These are phyloP conservation scores for Chrysosporium queenslandicum DNA, from an alignment of 2,329 filamentous ascomycete genomes.

Conservation along the genomic window DNA sequence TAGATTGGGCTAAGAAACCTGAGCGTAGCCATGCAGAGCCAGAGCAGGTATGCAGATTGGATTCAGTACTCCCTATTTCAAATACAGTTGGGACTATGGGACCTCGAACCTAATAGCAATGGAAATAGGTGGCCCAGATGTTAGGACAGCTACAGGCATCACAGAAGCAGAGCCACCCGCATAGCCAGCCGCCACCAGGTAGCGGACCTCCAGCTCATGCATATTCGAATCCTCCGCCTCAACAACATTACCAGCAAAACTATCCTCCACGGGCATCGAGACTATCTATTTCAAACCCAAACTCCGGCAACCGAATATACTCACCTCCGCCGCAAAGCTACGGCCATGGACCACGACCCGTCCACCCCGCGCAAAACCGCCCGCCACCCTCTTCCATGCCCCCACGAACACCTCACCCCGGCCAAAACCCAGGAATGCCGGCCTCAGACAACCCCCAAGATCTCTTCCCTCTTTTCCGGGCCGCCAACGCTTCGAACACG, in stretches of 20 bases:
- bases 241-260: conserved; percentile 9
- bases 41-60: conserved; percentile 47
- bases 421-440: conserved; percentile 27
- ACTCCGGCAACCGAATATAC: conserved; percentile 32
- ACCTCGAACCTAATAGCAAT: not conserved
- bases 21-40: conserved; percentile 59
- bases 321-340: conserved; percentile 40
- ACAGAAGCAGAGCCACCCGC: not conserved
- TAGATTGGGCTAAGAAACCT: conserved; percentile 5
- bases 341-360: conserved; percentile 42
- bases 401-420: conserved; percentile 53
- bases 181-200: not conserved
- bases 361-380: conserved; percentile 44
- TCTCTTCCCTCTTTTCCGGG: conserved; percentile 75
- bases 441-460: conserved; percentile 45
- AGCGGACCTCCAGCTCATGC: conserved; percentile 7
- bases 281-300: conserved; percentile 21
- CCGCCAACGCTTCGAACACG: conserved; percentile 68
- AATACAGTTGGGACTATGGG: not conserved
- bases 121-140: conserved; percentile 38
- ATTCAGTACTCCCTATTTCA: not conserved
- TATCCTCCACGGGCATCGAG: conserved; percentile 26
- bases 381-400: conserved; percentile 51
- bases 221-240: conserved; percentile 3
- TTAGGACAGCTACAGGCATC: conserved; percentile 30